Conservation (phyloP, 2,329 filamentous ascomycete species). For the Dactylellina parvicollis region DNA sequence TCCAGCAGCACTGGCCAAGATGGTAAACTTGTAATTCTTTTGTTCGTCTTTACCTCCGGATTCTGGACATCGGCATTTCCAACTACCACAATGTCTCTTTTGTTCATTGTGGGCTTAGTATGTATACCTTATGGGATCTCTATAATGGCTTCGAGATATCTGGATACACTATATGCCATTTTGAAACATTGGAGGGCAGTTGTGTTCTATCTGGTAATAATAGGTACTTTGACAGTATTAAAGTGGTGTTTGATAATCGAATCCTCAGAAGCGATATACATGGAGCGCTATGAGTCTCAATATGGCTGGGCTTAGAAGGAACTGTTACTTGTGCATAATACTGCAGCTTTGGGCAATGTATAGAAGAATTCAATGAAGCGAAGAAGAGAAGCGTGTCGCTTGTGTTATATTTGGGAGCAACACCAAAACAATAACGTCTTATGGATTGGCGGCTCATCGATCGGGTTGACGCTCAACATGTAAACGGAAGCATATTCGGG, state of each 20-base stretch:
- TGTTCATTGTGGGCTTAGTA: neutral
- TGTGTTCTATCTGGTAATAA: constrained; percentile 1
- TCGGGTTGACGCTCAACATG: neutral
- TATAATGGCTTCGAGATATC: neutral
- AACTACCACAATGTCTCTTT: neutral
- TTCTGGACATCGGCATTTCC: constrained; percentile 42
- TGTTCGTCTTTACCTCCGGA: constrained; percentile 16
- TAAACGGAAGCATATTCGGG: too few relatives aligned
- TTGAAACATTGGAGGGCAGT: neutral
- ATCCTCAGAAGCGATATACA: constrained; percentile 18
- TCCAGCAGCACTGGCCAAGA: neutral
- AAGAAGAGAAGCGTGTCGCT: neutral
- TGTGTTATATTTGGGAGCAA: neutral
- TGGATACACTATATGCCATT: neutral
- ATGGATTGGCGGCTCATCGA: neutral
- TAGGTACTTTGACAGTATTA: constrained; percentile 1
- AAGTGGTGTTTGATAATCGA: constrained; percentile 36
- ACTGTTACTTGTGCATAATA: neutral
- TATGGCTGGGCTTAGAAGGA: neutral
- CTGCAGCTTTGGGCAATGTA: too few relatives aligned
- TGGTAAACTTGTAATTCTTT: neutral
- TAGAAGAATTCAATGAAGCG: neutral
- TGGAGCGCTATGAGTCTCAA: neutral
- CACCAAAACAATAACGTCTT: neutral
- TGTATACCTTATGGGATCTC: neutral